These are phyloP conservation scores for Candida insectorum DNA, from an alignment of 805 yeast species.

Conservation along the genomic window DNA sequence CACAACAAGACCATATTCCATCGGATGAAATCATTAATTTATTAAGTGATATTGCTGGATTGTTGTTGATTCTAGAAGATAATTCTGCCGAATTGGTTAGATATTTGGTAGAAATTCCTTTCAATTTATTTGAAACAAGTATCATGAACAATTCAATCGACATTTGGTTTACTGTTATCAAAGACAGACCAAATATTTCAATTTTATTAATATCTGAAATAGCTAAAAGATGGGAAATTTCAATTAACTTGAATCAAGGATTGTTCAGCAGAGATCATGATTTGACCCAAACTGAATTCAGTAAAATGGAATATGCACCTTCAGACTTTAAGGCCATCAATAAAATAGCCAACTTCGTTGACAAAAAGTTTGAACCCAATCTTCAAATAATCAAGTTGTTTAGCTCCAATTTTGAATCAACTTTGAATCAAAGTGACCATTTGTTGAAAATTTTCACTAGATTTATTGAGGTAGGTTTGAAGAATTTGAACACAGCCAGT, in stretches of 20 bases:
- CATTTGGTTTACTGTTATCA: constrained; percentile 79
- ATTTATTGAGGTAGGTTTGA: constrained; percentile 54
- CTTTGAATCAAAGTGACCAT: constrained; percentile 67
- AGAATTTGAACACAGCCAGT: constrained; percentile 55
- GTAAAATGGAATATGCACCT: constrained; percentile 86
- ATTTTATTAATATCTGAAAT: constrained; percentile 66
- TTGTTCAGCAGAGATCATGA: constrained; percentile 59
- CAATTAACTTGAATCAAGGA: constrained; percentile 60
- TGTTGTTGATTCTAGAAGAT: constrained; percentile 26
- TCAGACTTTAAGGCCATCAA: constrained; percentile 61
- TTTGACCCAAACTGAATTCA: constrained; percentile 54
- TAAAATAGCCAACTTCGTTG: constrained; percentile 47
- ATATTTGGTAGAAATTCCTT: constrained; percentile 66
- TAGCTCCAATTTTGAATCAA: constrained; percentile 75
- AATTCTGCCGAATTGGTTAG: constrained; percentile 47
- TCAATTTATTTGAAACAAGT: constrained; percentile 56
- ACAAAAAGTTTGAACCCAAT: constrained; percentile 62
- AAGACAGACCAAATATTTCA: constrained; percentile 59
- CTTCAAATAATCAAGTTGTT: constrained; percentile 62
- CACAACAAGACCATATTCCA: constrained; percentile 12
- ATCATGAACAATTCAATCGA: constrained; percentile 63
- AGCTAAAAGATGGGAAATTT: constrained; percentile 61
- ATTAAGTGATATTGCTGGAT: constrained; percentile 44
- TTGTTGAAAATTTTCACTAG: constrained; percentile 66
- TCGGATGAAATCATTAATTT: constrained; percentile 33